phyloP scores from a whole-genome alignment of 257 asterid genomes.

The Mentha longifolia region DNA sequence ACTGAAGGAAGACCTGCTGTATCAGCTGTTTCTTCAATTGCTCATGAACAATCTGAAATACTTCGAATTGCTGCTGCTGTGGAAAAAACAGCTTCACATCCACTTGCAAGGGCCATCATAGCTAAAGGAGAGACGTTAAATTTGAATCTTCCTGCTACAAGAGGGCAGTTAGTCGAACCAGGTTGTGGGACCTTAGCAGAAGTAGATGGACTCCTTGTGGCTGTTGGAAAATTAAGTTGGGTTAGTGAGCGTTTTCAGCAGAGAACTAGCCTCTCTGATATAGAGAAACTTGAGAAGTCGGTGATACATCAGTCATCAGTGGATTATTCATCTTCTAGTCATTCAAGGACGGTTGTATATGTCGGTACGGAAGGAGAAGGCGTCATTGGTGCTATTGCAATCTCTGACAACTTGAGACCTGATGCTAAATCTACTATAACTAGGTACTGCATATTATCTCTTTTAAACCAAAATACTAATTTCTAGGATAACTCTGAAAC shows the following conservation, averaged over 20 bases:
- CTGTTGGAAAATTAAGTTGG: slow-evolving; percentile 91
- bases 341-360: slow-evolving; percentile 83
- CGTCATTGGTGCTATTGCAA: slow-evolving; percentile 84
- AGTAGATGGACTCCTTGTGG: slow-evolving; percentile 91
- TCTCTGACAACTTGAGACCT: slow-evolving; percentile 75
- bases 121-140: slow-evolving; percentile 72
- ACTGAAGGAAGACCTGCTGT: slow-evolving; percentile 96
- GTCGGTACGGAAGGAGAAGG: slow-evolving; percentile 98
- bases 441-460: slow-evolving; percentile 48
- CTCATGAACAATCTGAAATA: slow-evolving; percentile 68
- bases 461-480: slow-evolving; percentile 18
- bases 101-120: slow-evolving; percentile 87
- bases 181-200: slow-evolving; percentile 97
- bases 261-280: slow-evolving; percentile 51
- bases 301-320: slow-evolving; percentile 56
- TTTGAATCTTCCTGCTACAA: slow-evolving; percentile 71
- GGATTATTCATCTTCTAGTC: slow-evolving; percentile 60
- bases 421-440: slow-evolving; percentile 81
- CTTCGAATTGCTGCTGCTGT: slow-evolving; percentile 92
- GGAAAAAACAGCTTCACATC: slow-evolving; percentile 97
- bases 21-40: slow-evolving; percentile 66
- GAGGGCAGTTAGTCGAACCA: slow-evolving; percentile 86
- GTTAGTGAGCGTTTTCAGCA: slow-evolving; percentile 81
- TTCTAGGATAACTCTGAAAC: background rate
- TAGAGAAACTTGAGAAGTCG: slow-evolving; percentile 70